Evolutionary conservation across 495 filamentous ascomycete genomes (phyloP).

Genomic region (Aspergillus asperescens): DNA sequence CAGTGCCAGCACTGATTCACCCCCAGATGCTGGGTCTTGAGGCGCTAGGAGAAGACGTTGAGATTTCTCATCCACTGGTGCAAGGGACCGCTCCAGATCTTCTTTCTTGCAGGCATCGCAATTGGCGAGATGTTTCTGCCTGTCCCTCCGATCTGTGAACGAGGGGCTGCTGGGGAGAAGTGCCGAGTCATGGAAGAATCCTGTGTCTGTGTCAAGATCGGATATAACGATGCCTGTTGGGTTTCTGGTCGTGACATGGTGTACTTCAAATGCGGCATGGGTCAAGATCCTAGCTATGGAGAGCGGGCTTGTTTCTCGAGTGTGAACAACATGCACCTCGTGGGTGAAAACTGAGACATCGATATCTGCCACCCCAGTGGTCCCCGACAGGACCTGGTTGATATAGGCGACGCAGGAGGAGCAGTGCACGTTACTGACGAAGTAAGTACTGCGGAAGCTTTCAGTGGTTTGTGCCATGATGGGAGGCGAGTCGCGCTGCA

Average conservation of each 20-base stretch:
- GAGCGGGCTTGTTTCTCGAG: conserved; percentile 21
- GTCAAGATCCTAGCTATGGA: conserved; percentile 39
- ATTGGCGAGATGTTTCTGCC: conserved; percentile 39
- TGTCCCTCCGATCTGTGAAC: conserved; percentile 16
- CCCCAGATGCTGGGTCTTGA: neutral
- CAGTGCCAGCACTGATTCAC: neutral
- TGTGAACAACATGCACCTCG: conserved; percentile 41
- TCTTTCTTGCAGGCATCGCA: conserved; percentile 48
- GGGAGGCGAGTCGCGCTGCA: neutral
- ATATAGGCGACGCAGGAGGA: conserved; percentile 50
- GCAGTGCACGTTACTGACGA: conserved; percentile 50
- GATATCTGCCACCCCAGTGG: conserved; percentile 31
- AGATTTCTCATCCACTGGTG: neutral
- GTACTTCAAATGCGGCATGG: conserved; percentile 48
- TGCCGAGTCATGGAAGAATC: conserved; percentile 26
- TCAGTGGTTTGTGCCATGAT: conserved; percentile 14
- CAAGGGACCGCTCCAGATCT: conserved; percentile 8
- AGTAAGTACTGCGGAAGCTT: conserved; percentile 31
- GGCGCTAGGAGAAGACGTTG: neutral
- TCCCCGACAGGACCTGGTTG: conserved; percentile 34
- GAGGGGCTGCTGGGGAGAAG: conserved; percentile 21
- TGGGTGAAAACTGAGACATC: conserved; percentile 44
- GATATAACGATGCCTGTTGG: conserved; percentile 22
- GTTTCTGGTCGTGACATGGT: conserved; percentile 41
- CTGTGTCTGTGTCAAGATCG: conserved; percentile 33